Base-by-base conservation (phyloP, 1,284 basidiomycete species). In the Gomphus sp. region DNA sequence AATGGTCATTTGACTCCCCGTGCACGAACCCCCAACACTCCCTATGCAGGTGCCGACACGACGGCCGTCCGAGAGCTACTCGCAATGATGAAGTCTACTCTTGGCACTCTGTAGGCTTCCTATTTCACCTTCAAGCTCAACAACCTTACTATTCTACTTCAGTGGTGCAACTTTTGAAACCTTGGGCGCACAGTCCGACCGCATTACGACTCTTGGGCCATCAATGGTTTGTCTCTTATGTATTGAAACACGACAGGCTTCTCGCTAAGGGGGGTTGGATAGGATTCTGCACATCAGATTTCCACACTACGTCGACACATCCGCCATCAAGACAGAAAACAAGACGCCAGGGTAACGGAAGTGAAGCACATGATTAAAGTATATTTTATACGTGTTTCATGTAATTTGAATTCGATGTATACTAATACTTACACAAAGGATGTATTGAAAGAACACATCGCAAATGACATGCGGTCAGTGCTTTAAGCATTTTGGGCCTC, bases 351-450 rank as follows among this genome's bases (percentile, higher is more conserved):
- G 0, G 67, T 79, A 11, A 62, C 67, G 9, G 66, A 65, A 10
- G 69, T 76, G 31, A 75, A 74, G 60, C 62, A 66, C 31, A 68
- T 66, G 34, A 66, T 80, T 14, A 67, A 68, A 53, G 57, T 52
- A 52, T 43, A 22, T 31, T 16, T 33, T 47, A 33, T 43, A 6
- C 16, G 10, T 22, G 3, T 53, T 44, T 2, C 22, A n/a, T 14
- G n/a, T 52, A 52, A 37, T 4, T n/a, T 44, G 31, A n/a, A n/a
- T 43, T 41, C n/a, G 10, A 2, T 52, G 16, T 52, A 16, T 52
- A 28, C 49, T 52, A 41, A 28, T 9, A n/a, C 28, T 25, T 31
- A 31, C 14, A n/a, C 16, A 45, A 37, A 59, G 52, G 66, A 71
- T 3, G 69, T 71, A 5, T 62, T 76, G 22, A 73, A 73, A 61